phyloP scores from a whole-genome alignment of 2,329 filamentous ascomycete genomes.

The Claviceps monticola region DNA sequence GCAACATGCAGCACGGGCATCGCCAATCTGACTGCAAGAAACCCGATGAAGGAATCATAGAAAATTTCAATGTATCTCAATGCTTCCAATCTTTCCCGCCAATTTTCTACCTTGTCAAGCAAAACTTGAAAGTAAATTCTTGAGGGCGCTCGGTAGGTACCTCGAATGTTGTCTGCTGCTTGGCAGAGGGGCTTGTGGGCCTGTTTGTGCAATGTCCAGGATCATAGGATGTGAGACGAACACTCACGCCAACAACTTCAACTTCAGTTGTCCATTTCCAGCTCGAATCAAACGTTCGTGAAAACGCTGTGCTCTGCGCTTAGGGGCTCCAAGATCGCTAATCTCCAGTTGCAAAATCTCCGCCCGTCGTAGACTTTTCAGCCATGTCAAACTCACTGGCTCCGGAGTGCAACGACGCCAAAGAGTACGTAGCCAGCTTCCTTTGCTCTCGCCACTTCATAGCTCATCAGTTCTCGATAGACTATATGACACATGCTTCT shows the following conservation, averaged over 20 bases:
- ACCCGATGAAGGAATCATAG: too few relatives aligned
- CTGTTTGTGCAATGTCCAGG: too few relatives aligned
- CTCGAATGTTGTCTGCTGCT: too few relatives aligned
- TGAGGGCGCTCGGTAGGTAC: too few relatives aligned
- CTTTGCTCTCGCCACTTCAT: not conserved
- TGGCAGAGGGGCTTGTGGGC: too few relatives aligned
- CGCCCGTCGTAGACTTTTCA: not conserved
- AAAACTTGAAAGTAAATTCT: too few relatives aligned
- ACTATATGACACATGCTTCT: constrained; percentile 90
- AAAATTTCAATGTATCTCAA: too few relatives aligned
- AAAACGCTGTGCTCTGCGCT: not conserved
- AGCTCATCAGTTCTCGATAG: constrained; percentile 28
- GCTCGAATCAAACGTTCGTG: not conserved
- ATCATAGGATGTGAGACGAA: too few relatives aligned
- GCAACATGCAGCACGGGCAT: too few relatives aligned
- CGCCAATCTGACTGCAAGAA: too few relatives aligned
- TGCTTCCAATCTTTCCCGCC: too few relatives aligned
- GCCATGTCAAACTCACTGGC: constrained; percentile 80
- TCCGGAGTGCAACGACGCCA: constrained; percentile 87
- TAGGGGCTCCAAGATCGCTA: not conserved
- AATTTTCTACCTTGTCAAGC: too few relatives aligned
- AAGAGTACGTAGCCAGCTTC: constrained; percentile 52
- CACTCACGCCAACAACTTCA: not conserved
- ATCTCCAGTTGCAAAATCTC: not conserved
- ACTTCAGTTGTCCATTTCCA: not conserved